A percentile compares a stretch with the other conserved stretches of the same genome.
phyloP scores from a whole-genome alignment of 345 rosid genomes.

The Melaleuca quinquenervia region DNA sequence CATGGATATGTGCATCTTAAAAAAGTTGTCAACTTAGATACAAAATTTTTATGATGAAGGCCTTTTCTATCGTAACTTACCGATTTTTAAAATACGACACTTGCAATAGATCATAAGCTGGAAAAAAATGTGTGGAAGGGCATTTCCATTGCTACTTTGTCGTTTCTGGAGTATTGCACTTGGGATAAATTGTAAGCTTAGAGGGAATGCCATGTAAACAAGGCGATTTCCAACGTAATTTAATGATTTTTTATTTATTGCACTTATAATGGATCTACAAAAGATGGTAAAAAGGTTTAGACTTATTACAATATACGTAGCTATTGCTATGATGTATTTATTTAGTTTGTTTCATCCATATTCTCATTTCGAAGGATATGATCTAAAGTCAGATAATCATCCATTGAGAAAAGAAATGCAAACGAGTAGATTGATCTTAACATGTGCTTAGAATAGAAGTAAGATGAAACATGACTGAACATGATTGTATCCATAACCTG shows the following conservation, averaged over 20 bases:
- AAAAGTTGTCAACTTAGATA: neutral
- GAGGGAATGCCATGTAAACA: neutral
- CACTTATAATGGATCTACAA: too few relatives aligned
- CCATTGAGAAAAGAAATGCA: too few relatives aligned
- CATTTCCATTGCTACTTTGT: neutral
- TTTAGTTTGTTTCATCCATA: too few relatives aligned
- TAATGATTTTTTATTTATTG: rapidly evolving
- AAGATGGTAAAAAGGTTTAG: too few relatives aligned
- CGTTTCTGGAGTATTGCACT: neutral
- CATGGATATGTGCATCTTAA: neutral
- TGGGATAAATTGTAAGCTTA: neutral
- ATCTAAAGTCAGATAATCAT: too few relatives aligned
- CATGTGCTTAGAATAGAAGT: too few relatives aligned
- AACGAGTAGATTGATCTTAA: too few relatives aligned
- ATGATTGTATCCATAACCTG: too few relatives aligned
- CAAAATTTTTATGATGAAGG: neutral
- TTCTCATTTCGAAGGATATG: too few relatives aligned
- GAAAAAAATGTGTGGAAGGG: neutral
- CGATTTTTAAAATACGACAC: neutral
- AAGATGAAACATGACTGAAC: too few relatives aligned
- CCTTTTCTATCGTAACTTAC: neutral
- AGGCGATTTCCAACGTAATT: neutral
- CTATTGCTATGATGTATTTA: too few relatives aligned
- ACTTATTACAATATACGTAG: too few relatives aligned
- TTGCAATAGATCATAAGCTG: neutral